These are phyloP conservation scores for Aspergillus wentii DNA, from an alignment of 495 filamentous ascomycete species.

Conservation along the genomic window DNA sequence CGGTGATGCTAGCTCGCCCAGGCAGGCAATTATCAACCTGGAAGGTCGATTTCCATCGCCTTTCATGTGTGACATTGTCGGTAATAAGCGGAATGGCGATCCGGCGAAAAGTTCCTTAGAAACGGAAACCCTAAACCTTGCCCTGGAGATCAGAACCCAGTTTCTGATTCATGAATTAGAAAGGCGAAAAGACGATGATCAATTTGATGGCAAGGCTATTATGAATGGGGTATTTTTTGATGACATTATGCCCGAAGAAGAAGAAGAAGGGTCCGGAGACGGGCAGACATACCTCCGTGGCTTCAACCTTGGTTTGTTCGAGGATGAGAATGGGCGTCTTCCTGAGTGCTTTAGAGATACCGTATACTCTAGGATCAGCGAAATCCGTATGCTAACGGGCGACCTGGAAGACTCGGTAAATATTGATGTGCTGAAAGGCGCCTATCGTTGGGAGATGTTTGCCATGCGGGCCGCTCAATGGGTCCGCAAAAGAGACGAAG, in stretches of 20 bases:
- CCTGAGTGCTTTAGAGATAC: slow-evolving; percentile 22
- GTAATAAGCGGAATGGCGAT: not conserved
- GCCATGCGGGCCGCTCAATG: slow-evolving; percentile 26
- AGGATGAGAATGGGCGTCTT: slow-evolving; percentile 27
- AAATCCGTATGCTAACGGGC: slow-evolving; percentile 21
- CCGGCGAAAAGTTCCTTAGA: slow-evolving; percentile 23
- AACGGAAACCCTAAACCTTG: slow-evolving; percentile 30
- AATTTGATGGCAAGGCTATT: slow-evolving; percentile 21
- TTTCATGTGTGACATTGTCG: slow-evolving; percentile 22
- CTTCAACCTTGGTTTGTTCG: slow-evolving; percentile 22
- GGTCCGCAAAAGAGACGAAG: slow-evolving; percentile 25
- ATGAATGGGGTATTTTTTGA: slow-evolving; percentile 25
- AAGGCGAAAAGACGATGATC: slow-evolving; percentile 16
- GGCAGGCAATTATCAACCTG: slow-evolving; percentile 20
- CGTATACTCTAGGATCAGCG: slow-evolving; percentile 27
- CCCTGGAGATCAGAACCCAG: slow-evolving; percentile 37
- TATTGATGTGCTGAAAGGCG: slow-evolving; percentile 17
- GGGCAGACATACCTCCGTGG: slow-evolving; percentile 22
- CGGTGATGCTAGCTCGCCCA: slow-evolving; percentile 9
- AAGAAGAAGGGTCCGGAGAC: slow-evolving; percentile 9
- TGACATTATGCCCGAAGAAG: slow-evolving; percentile 9
- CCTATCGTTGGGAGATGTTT: slow-evolving; percentile 29
- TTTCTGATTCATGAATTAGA: slow-evolving; percentile 28
- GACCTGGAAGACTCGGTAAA: slow-evolving; percentile 19
- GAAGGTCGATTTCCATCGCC: slow-evolving; percentile 29